Conservation (phyloP, 148 eudicot species). For the Rhododendron mucronatum region DNA sequence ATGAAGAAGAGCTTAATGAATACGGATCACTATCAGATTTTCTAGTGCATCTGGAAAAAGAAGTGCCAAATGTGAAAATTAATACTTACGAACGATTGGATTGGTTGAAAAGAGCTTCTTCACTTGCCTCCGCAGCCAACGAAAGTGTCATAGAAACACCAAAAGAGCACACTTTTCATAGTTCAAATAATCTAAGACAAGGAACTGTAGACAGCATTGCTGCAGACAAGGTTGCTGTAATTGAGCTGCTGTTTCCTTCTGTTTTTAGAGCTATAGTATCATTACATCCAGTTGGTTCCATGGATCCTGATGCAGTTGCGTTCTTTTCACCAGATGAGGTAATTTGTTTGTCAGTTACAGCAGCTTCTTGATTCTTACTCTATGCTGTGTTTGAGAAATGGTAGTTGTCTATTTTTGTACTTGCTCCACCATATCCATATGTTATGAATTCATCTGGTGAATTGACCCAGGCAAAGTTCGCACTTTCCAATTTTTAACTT, state of each 20-base stretch:
- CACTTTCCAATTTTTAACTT: not conserved
- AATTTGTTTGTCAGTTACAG: constrained; percentile 1
- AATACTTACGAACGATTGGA: constrained; percentile 67
- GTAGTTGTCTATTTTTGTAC: not conserved
- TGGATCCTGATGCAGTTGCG: constrained; percentile 82
- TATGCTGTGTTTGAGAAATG: not conserved
- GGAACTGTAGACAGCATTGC: constrained; percentile 29
- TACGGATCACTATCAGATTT: constrained; percentile 48
- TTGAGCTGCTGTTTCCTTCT: constrained; percentile 74
- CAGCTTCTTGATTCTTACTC: not conserved
- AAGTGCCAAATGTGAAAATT: constrained; percentile 49
- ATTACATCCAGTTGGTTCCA: constrained; percentile 86
- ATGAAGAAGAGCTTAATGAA: constrained; percentile 52
- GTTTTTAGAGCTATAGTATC: constrained; percentile 82
- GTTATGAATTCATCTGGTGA: not conserved
- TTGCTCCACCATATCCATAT: not conserved
- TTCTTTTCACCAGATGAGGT: constrained; percentile 99
- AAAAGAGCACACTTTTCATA: constrained; percentile 45
- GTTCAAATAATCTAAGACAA: constrained; percentile 47
- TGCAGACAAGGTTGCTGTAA: constrained; percentile 61
- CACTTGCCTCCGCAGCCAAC: constrained; percentile 47
- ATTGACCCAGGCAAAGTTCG: not conserved
- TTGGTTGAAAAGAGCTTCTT: constrained; percentile 77
- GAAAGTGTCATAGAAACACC: constrained; percentile 45
- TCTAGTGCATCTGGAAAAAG: constrained; percentile 54